Evolutionary conservation across 352 stramenopile species (phyloP).

Genomic region (Peronospora tabacina): DNA sequence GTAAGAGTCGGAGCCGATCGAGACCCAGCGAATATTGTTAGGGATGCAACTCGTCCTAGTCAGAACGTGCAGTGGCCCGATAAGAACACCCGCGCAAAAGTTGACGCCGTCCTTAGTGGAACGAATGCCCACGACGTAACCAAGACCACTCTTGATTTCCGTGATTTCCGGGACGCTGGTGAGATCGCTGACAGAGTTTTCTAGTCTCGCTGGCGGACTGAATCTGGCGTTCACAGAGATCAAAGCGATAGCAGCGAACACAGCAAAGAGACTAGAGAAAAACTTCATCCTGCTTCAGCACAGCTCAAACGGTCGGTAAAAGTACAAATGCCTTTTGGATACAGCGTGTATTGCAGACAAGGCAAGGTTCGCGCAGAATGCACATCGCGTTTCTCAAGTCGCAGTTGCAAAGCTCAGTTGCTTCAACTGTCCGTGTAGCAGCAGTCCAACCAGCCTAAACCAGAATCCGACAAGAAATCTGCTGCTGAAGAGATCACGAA

Average conservation of each 20-base stretch:
- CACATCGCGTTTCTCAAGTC: background rate
- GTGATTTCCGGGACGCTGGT: conserved; percentile 14
- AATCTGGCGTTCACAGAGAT: conserved; percentile 7
- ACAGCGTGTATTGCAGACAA: conserved; percentile 2
- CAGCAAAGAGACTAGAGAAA: conserved; percentile 6
- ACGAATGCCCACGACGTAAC: conserved; percentile 34
- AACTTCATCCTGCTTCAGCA: conserved; percentile 17
- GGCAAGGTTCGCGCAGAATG: conserved; percentile 7
- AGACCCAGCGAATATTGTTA: conserved; percentile 40
- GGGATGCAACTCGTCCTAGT: conserved; percentile 36
- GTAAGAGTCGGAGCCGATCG: conserved; percentile 40
- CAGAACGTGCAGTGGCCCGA: conserved; percentile 35
- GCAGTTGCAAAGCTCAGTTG: conserved; percentile 18
- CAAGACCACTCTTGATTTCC: conserved; percentile 29
- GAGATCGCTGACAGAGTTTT: conserved; percentile 13
- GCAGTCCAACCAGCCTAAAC: conserved; percentile 3
- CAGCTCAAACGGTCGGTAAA: conserved; percentile 12
- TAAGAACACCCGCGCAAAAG: conserved; percentile 33
- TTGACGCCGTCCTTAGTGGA: conserved; percentile 22
- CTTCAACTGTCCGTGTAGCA: conserved; percentile 19
- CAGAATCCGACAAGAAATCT: background rate
- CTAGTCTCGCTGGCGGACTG: too few species aligned
- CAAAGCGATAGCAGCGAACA: conserved; percentile 3
- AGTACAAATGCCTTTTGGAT: conserved; percentile 24
- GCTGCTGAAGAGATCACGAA: background rate